Conservation (phyloP, 352 stramenopile species). For the Phytophthora melonis region DNA sequence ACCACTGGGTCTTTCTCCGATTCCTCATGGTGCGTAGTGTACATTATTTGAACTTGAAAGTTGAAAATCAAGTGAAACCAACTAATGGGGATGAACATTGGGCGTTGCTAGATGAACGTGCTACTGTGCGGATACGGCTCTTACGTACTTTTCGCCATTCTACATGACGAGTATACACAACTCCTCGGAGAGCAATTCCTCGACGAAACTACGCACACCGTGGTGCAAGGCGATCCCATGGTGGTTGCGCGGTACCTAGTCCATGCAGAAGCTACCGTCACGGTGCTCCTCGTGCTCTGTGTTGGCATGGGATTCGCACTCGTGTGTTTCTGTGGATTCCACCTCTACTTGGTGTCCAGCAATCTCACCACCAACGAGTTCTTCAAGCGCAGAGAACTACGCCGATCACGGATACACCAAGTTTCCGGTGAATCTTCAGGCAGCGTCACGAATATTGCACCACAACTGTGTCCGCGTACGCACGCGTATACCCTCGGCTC, state of each 20-base stretch:
- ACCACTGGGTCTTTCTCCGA: constrained; percentile 62
- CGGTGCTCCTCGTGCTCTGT: constrained; percentile 58
- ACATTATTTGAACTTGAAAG: not conserved
- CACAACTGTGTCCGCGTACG: not conserved
- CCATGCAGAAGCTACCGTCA: constrained; percentile 49
- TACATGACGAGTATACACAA: constrained; percentile 50
- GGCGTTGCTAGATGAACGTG: constrained; percentile 49
- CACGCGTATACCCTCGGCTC: constrained; percentile 36
- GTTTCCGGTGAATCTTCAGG: not conserved
- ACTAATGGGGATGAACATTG: not conserved
- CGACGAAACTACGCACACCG: constrained; percentile 41
- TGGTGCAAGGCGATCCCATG: constrained; percentile 46
- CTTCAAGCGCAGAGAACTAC: constrained; percentile 59
- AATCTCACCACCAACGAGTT: constrained; percentile 84
- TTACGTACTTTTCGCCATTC: constrained; percentile 59
- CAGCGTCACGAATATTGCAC: not conserved
- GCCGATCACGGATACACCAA: not conserved
- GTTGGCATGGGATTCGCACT: constrained; percentile 61
- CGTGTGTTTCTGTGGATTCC: constrained; percentile 59
- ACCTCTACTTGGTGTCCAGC: constrained; percentile 57
- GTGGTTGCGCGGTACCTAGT: constrained; percentile 66
- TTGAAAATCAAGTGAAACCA: not conserved
- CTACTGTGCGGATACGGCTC: constrained; percentile 58
- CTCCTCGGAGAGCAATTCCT: constrained; percentile 58
- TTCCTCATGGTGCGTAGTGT: constrained; percentile 53